Evolutionary conservation across 2,329 filamentous ascomycete genomes (phyloP).

Genomic region (Parascedosporium putredinis): DNA sequence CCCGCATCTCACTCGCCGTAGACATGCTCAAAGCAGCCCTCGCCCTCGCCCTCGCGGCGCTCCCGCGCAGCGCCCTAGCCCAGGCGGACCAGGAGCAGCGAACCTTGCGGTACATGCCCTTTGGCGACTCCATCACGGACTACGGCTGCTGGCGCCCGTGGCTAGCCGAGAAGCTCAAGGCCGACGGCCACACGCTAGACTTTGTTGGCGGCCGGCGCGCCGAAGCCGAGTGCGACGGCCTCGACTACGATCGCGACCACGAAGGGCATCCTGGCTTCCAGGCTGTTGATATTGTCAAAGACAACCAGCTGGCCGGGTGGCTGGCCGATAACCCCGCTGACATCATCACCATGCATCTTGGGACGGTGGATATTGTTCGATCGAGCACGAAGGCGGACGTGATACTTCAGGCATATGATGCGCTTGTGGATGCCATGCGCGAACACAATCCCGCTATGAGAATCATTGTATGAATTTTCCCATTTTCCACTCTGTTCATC

Average conservation of each 20-base stretch:
- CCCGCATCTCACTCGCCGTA: too few relatives aligned
- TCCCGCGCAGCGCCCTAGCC: background rate
- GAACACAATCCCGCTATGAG: constrained; percentile 4
- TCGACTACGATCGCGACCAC: constrained; percentile 8
- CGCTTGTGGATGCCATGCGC: constrained; percentile 6
- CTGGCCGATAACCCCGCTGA: constrained; percentile 7
- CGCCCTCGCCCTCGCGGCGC: background rate
- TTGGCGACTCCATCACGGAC: constrained; percentile 6
- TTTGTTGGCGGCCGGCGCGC: constrained; percentile 7
- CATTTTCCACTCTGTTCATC: background rate
- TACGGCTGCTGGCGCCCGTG: constrained; percentile 7
- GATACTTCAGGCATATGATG: background rate
- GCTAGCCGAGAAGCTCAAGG: constrained; percentile 3
- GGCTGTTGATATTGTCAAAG: constrained; percentile 5
- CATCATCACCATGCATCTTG: constrained; percentile 9
- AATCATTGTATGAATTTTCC: constrained; percentile 5
- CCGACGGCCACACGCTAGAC: constrained; percentile 5
- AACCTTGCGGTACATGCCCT: constrained; percentile 6
- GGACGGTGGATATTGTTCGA: constrained; percentile 7
- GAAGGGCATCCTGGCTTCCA: constrained; percentile 5
- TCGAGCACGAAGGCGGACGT: background rate
- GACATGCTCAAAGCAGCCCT: background rate
- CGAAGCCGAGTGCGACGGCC: background rate
- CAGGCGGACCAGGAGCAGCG: background rate
- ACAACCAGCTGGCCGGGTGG: constrained; percentile 7